A percentile compares a stretch with the other conserved stretches of the same genome.
Evolutionary conservation across 352 stramenopile genomes (phyloP).

Genomic region (Globisporangium acanthophoron): DNA sequence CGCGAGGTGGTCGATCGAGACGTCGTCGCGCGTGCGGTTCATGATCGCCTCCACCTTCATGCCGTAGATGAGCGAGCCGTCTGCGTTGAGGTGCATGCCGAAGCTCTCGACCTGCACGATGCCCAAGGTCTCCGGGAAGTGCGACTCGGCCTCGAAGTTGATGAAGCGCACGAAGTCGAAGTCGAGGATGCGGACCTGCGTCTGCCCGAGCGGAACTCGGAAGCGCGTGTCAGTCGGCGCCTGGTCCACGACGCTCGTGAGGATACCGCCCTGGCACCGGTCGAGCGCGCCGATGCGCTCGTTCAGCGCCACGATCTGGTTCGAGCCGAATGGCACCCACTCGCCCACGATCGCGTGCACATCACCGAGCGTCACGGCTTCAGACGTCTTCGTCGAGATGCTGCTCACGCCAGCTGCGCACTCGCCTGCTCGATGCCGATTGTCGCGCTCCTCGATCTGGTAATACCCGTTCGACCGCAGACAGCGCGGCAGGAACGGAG

Average conservation of each 20-base stretch:
- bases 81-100: constrained; percentile 82
- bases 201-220: constrained; percentile 88
- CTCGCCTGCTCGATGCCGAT: constrained; percentile 88
- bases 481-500: constrained; percentile 94
- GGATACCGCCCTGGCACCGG: constrained; percentile 94
- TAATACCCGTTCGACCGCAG: constrained; percentile 86
- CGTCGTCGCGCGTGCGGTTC: constrained; percentile 94
- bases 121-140: constrained; percentile 92
- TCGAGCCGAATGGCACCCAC: constrained; percentile 97
- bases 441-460: constrained; percentile 85
- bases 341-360: constrained; percentile 96
- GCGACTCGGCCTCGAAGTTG: constrained; percentile 98
- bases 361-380: constrained; percentile 93
- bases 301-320: constrained; percentile 97
- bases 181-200: constrained; percentile 94
- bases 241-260: constrained; percentile 91
- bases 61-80: constrained; percentile 78
- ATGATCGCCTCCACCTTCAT: constrained; percentile 95
- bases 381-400: constrained; percentile 89
- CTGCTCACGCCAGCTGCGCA: constrained; percentile 74
- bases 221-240: constrained; percentile 83
- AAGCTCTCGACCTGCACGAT: constrained; percentile 97
- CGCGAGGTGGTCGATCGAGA: constrained; percentile 95
- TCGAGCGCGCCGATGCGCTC: constrained; percentile 96
- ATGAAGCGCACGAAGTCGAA: constrained; percentile 97